Evolutionary conservation across 2,329 filamentous ascomycete species (phyloP).

Genomic region (Verticillium alfalfae): DNA sequence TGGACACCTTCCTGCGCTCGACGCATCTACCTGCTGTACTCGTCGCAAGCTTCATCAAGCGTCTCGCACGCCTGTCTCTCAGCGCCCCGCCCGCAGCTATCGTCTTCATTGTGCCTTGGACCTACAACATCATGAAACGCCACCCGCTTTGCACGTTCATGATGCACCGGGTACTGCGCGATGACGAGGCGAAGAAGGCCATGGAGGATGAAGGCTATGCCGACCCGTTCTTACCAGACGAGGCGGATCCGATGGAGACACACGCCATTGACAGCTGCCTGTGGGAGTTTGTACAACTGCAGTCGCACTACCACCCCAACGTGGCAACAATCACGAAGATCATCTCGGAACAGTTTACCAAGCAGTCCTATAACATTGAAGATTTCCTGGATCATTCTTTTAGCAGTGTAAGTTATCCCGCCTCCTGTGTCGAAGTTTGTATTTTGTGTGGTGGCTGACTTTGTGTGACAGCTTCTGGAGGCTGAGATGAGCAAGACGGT

Average conservation of each 20-base stretch:
- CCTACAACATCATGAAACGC: slow-evolving; percentile 88
- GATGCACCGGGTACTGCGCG: slow-evolving; percentile 73
- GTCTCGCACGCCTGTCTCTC: slow-evolving; percentile 78
- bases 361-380: slow-evolving; percentile 89
- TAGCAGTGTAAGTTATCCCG: slow-evolving; percentile 54
- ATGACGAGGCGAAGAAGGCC: slow-evolving; percentile 49
- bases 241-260: slow-evolving; percentile 79
- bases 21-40: slow-evolving; percentile 87
- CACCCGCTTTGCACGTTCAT: slow-evolving; percentile 94
- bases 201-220: slow-evolving; percentile 54
- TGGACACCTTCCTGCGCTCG: slow-evolving; percentile 86
- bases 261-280: slow-evolving; percentile 85
- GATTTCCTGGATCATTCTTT: slow-evolving; percentile 97
- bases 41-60: slow-evolving; percentile 94
- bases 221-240: slow-evolving; percentile 73
- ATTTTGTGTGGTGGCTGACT: slow-evolving; percentile 21
- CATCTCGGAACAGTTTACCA: slow-evolving; percentile 94
- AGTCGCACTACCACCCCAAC: slow-evolving; percentile 94
- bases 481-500: slow-evolving; percentile 78
- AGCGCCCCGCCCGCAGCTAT: slow-evolving; percentile 85
- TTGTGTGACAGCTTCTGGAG: slow-evolving; percentile 61
- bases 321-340: slow-evolving; percentile 92
- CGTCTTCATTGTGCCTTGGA: slow-evolving; percentile 83
- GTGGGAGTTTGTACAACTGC: slow-evolving; percentile 90
- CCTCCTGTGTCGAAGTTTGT: background rate